These are phyloP conservation scores for Ensete glaucum DNA, from an alignment of 176 grass and related monocot species.

Conservation along the genomic window DNA sequence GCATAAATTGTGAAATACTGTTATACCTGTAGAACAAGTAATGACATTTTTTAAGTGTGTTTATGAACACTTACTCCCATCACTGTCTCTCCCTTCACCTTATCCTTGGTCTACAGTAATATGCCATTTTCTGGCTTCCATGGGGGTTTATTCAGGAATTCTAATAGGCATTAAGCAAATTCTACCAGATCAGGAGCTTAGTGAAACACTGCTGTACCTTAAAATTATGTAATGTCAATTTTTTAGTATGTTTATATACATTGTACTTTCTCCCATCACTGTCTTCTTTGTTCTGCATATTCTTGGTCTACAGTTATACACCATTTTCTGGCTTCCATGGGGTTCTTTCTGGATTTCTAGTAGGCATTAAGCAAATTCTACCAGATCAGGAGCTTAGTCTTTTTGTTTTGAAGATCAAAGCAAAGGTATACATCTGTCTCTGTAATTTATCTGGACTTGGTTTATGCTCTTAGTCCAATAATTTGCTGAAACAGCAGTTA, in stretches of 20 bases:
- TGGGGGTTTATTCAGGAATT: slow-evolving; percentile 74
- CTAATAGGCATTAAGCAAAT: slow-evolving; percentile 89
- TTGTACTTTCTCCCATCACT: background rate
- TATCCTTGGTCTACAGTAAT: slow-evolving; percentile 42
- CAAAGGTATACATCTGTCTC: slow-evolving; percentile 45
- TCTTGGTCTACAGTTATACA: slow-evolving; percentile 54
- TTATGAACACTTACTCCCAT: background rate
- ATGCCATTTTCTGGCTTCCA: slow-evolving; percentile 91
- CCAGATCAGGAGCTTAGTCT: slow-evolving; percentile 70
- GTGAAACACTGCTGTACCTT: no score
- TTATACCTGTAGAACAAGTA: no score
- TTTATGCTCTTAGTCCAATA: background rate
- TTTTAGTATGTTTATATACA: background rate
- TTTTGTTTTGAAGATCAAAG: slow-evolving; percentile 89
- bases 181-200: slow-evolving; percentile 83
- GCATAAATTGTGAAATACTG: no score
- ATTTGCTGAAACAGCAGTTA: slow-evolving; percentile 2
- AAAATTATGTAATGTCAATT: no score
- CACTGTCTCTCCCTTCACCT: background rate
- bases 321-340: slow-evolving; percentile 96
- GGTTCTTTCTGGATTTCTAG: slow-evolving; percentile 77
- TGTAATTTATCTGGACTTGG: slow-evolving; percentile 7
- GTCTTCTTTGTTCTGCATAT: background rate
- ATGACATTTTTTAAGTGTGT: background rate
- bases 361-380: slow-evolving; percentile 91